Base-by-base conservation (phyloP, 345 rosid genomes). In the Populus ilicifolia region DNA sequence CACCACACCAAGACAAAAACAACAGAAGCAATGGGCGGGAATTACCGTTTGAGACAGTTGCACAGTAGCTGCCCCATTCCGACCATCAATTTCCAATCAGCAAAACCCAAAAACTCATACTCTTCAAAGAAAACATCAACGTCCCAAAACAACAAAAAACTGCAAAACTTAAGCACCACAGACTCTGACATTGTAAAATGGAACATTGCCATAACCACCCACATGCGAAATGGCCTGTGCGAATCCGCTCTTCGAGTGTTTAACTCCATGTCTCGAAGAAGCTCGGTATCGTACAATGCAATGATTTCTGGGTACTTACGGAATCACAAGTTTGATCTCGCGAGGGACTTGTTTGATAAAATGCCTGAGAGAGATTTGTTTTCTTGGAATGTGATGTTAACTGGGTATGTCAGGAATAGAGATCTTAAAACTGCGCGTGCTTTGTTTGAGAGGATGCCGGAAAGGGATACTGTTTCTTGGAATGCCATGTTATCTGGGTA, bases 241-340 rank as follows among this genome's bases (percentile, higher is more conserved):
- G 80, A 81, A 36, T 74, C 79, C 5, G 94, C 94, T 25, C 84
- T 88, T 76, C 75, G 35, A 12, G 85, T 87, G 7, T 90, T 90
- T 46, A 64, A 81, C 35, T 74, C 80, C 30, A 90, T 90, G 94
- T 92, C 94, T 14, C 85, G 88, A 66, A 81, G 89, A 70, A 89
- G 88, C 80, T 74, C 84, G 0, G 90, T 88, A 10, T 86, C 91
- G 41, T 87, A 86, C 74, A 90, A 90, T 67, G 85, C 90, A 9
- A 85, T 88, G 92, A 86, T 88, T 0, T 86, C 89, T 46, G 90
- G 92, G 0, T 89, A 84, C 13, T 20, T 89, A 25, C 50, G 44
- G 39, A 89, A 86, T 27, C 83, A 82, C 0, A 82, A 69, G 67
- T 83, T 85, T 62, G 88, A 85, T 54, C 73, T 54, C 39, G 94